Evolutionary conservation across 139 green algal species (phyloP).

Genomic region (Deuterostichococcus epilithicus): DNA sequence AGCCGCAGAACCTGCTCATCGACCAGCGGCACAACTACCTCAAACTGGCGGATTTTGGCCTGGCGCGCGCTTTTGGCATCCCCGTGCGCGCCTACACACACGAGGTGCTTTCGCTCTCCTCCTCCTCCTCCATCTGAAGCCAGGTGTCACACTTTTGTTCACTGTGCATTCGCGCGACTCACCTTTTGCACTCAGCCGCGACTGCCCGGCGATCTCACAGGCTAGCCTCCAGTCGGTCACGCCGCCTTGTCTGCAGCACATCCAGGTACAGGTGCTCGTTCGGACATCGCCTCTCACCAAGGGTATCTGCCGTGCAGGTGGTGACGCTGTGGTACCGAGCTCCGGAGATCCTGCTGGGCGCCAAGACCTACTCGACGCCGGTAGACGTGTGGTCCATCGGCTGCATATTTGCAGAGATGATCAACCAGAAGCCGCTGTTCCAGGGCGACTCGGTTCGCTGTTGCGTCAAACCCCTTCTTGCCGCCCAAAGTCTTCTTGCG

Average conservation of each 20-base stretch:
- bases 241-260: conserved; percentile 21
- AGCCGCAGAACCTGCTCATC: conserved; percentile 98
- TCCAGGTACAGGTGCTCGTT: neutral
- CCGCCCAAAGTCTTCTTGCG: neutral
- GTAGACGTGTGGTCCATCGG: conserved; percentile 98
- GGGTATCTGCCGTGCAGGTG: conserved; percentile 52
- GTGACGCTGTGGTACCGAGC: conserved; percentile 99
- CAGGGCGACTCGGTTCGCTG: conserved; percentile 67
- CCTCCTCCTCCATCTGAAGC: too few species aligned
- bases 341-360: conserved; percentile 95
- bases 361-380: conserved; percentile 89
- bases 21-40: conserved; percentile 55
- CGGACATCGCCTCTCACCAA: neutral
- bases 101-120: conserved; percentile 58
- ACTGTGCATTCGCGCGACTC: neutral
- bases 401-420: conserved; percentile 97
- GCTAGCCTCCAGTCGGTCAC: too few species aligned
- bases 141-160: neutral
- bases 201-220: too few species aligned
- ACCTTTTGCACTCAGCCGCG: neutral
- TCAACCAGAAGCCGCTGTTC: conserved; percentile 75
- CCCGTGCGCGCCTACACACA: conserved; percentile 99
- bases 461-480: neutral
- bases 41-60: conserved; percentile 97
- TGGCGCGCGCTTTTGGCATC: conserved; percentile 94